Base-by-base conservation (phyloP, 768 basidiomycete species). In the Suillus placidus region DNA sequence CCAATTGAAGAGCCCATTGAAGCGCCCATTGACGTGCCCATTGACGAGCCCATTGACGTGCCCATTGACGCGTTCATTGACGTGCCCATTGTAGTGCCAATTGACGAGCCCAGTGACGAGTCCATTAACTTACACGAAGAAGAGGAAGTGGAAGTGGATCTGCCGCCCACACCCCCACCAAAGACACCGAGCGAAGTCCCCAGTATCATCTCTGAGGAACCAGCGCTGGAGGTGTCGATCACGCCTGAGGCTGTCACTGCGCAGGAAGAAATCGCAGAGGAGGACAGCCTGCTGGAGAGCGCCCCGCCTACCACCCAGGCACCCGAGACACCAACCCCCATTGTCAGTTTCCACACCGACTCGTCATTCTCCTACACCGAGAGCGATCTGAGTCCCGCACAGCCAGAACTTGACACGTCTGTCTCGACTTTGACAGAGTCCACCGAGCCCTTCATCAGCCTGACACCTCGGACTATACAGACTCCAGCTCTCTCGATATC, bases 381-480 rank as follows among this genome's bases (percentile, higher is more conserved):
- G 23, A 58, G 38, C 4, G 52, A 37, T 23, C 38, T 60, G 26
- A 23, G 58, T 30, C 38, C 58, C 16, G 74, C 75, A 8, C 71
- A 74, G 13, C 71, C 73, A 42, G 38, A 42, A 7, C 58, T 30
- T 60, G 58, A 42, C 16, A 32, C 26, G 12, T 60, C 58, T 26
- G 71, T 83, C 3, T 80, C 80, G 32, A 82, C 78, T 56, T 69
- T 83, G 51, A 80, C 83, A 0, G 79, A 83, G 43, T 78, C 83
- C 4, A 84, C 83, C 62, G 76, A 69, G 68, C 72, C 69, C 40
- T 69, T 63, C 34, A 68, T 71, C 69, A 69, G 67, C 26, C 76
- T 69, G 68, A 67, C 73, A 64, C 74, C 69, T 51, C 67, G 63
- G 37, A 77, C 77, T 61, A 75, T 70, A 49, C 76, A 30, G 40